Evolutionary conservation across 2,329 filamentous ascomycete species (phyloP), one percentile per base, ranked within the genome.

Genomic region (Arachnomyces sp.): DNA sequence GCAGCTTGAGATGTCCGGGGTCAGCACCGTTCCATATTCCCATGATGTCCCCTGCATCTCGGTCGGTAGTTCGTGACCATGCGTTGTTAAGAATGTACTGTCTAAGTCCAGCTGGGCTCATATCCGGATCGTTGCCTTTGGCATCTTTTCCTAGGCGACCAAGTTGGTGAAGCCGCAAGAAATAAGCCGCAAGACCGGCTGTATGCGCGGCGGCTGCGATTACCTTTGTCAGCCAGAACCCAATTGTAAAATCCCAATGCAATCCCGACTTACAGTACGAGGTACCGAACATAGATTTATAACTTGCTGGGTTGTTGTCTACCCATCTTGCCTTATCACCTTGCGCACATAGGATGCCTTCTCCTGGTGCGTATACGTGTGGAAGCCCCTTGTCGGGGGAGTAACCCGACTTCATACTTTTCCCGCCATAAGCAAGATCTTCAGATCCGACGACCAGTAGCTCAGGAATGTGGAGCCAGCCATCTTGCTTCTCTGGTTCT

Each of bases 171-270:
- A 43, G 41, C 33, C 20, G 36, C 13, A 43, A 20, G 32, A 43
- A 40, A 36, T 43, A 43, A 16, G 41, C 41, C 11, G 41, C 41
- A 17, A 43, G 41, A 6, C 37, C 41, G 28, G 41, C 37, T 13
- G 37, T 40, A 18, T 40, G 31, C 3, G 41, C 36, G 32, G 41
- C 37, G 17, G 41, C 41, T 43, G 25, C 36, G 18, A 16, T 13
- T 12, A 32, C 14, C 1, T 36, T 3, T 29, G 37, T 36, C 30
- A 39, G 33, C 15, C 4, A 32, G 40, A 11, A 5, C 12, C 14
- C 13, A 40, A n/a, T n/a, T n/a, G n/a, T n/a, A 32, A 28, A 17
- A 11, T 5, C 9, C 31, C 31, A 7, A 17, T 15, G 13, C 34
- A 28, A 15, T 13, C 17, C 36, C 28, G 34, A 33, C 37, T 31